phyloP scores from a whole-genome alignment of 208 protist species.

The Hexamita inflata region DNA sequence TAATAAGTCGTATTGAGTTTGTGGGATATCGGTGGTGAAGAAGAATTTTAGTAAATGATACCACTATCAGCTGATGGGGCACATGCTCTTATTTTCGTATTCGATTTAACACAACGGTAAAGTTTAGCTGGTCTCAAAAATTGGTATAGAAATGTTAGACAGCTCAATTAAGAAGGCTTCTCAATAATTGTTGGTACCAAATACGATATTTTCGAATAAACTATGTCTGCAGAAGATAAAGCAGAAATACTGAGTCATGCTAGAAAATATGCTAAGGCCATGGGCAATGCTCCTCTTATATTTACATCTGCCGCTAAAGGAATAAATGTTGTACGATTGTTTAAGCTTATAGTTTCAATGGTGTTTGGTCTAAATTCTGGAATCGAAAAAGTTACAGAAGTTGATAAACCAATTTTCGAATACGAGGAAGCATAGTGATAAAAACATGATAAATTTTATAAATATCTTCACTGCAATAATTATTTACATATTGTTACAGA shows the following conservation, averaged over 20 bases:
- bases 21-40: conserved; percentile 20
- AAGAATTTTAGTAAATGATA: conserved; percentile 13
- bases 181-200: conserved; percentile 6
- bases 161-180: background rate
- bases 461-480: too few species aligned
- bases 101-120: background rate
- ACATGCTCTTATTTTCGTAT: background rate
- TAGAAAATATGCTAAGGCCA: conserved; percentile 4
- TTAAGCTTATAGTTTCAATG: background rate
- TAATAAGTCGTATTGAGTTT: background rate
- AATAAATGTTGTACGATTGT: conserved; percentile 9
- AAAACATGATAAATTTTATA: too few species aligned
- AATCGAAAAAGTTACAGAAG: background rate
- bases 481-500: too few species aligned
- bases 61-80: conserved; percentile 12
- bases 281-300: background rate
- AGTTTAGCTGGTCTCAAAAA: conserved; percentile 6
- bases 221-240: background rate
- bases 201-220: background rate
- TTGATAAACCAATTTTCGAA: conserved; percentile 17
- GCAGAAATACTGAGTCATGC: background rate
- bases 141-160: conserved; percentile 4
- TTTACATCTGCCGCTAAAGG: conserved; percentile 8
- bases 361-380: conserved; percentile 17
- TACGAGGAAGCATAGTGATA: too few species aligned